Conservation (phyloP, 129 eudicot genomes). For the Centrapalus pauciflorus region DNA sequence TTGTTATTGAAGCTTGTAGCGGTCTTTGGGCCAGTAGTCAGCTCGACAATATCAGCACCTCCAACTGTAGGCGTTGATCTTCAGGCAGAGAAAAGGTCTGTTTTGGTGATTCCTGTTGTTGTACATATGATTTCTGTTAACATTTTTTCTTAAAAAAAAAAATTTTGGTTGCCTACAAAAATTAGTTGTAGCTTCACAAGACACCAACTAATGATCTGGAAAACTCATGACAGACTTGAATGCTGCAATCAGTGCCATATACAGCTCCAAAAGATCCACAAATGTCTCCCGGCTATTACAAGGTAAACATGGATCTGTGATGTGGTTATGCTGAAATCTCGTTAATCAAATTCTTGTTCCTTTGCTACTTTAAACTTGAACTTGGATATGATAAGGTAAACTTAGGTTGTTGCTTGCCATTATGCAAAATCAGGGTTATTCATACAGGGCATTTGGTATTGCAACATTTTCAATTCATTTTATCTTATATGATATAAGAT, state of each 20-base stretch:
- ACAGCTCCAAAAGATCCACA: conserved; percentile 66
- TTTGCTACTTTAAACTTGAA: not conserved
- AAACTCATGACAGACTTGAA: conserved; percentile 50
- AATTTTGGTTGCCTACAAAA: not conserved
- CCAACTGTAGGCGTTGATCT: conserved; percentile 89
- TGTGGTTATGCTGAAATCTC: not conserved
- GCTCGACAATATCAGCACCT: conserved; percentile 83
- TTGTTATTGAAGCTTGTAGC: conserved; percentile 85
- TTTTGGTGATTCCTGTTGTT: not conserved
- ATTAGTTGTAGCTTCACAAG: conserved; percentile 1
- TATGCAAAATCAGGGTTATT: too few relatives aligned
- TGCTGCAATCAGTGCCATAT: conserved; percentile 71
- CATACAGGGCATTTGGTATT: too few relatives aligned
- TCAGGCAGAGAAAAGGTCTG: conserved; percentile 86
- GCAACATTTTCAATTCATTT: too few relatives aligned
- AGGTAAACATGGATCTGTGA: conserved; percentile 43
- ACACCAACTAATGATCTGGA: conserved; percentile 9
- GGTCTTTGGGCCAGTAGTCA: conserved; percentile 70
- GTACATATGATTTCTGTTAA: not conserved
- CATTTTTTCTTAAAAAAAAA: not conserved
- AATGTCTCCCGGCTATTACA: conserved; percentile 57
- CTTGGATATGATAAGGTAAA: too few relatives aligned
- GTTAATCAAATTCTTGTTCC: too few relatives aligned
- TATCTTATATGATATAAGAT: too few relatives aligned
- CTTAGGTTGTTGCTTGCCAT: too few relatives aligned